A percentile compares a stretch with the other conserved stretches of the same genome.
Conservation (phyloP, 1,284 basidiomycete genomes). For the Puccinia brachypodii region DNA sequence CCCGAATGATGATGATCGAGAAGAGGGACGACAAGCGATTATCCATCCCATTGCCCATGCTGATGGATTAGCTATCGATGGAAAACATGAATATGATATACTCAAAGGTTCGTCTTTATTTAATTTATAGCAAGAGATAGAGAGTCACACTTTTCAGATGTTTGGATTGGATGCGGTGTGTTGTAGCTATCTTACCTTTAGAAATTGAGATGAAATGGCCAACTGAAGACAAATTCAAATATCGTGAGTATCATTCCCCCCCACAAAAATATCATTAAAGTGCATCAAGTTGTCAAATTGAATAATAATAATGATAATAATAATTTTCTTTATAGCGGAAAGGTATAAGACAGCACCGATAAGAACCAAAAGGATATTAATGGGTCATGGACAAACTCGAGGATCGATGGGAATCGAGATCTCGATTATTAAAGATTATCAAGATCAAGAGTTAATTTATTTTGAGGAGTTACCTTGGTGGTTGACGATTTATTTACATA, state of each 20-base stretch:
- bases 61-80: constrained; percentile 40
- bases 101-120: constrained; percentile 21
- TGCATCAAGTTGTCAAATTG: too few species aligned
- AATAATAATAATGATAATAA: constrained; percentile 62
- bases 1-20: neutral
- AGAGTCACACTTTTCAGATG: too few species aligned
- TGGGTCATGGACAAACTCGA: constrained; percentile 73
- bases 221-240: constrained; percentile 58
- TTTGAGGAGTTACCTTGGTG: constrained; percentile 93
- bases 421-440: constrained; percentile 64
- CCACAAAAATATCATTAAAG: constrained; percentile 29
- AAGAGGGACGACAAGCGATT: neutral
- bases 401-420: constrained; percentile 72
- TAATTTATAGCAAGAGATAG: too few species aligned
- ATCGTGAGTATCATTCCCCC: constrained; percentile 55
- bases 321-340: too few species aligned
- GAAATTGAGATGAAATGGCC: constrained; percentile 58
- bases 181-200: constrained; percentile 52
- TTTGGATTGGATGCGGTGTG: too few species aligned
- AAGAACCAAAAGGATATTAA: constrained; percentile 70
- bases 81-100: constrained; percentile 17
- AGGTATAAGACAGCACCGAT: constrained; percentile 61
- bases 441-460: constrained; percentile 67
- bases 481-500: constrained; percentile 82
- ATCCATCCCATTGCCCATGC: constrained; percentile 26